Conservation (phyloP, 495 filamentous ascomycete species). For the Beverwykella pulmonaria region DNA sequence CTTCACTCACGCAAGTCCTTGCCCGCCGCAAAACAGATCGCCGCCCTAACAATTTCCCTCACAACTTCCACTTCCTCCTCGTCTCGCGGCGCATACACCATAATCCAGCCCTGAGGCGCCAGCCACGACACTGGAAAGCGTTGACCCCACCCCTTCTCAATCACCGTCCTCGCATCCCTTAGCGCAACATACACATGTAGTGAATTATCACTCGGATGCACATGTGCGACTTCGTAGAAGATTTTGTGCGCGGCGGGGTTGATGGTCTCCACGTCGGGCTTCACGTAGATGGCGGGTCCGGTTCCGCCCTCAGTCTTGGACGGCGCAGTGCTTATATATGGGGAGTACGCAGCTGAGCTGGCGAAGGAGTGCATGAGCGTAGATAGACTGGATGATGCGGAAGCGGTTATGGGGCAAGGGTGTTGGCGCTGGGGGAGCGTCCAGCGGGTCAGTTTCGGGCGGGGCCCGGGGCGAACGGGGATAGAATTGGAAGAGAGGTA, state of each 20-base stretch:
- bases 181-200: slow-evolving; percentile 77
- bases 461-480: slow-evolving; percentile 4
- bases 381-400: not conserved
- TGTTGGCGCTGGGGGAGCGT: slow-evolving; percentile 27
- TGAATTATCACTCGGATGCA: slow-evolving; percentile 72
- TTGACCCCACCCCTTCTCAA: slow-evolving; percentile 82
- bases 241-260: slow-evolving; percentile 25
- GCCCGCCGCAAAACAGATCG: not conserved
- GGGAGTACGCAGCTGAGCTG: not conserved
- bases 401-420: slow-evolving; percentile 8
- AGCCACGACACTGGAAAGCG: slow-evolving; percentile 66
- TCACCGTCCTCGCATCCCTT: slow-evolving; percentile 71
- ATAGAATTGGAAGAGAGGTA: slow-evolving; percentile 35
- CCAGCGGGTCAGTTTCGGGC: slow-evolving; percentile 20
- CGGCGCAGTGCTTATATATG: slow-evolving; percentile 5
- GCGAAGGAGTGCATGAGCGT: not conserved
- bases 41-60: slow-evolving; percentile 72
- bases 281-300: slow-evolving; percentile 23
- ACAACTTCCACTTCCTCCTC: slow-evolving; percentile 69
- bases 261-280: not conserved
- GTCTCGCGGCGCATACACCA: slow-evolving; percentile 81
- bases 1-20: slow-evolving; percentile 3
- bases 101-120: slow-evolving; percentile 53
- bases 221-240: slow-evolving; percentile 73
- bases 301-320: slow-evolving; percentile 30